Base-by-base conservation (phyloP, 352 stramenopile species). In the Blastocystis sp. region DNA sequence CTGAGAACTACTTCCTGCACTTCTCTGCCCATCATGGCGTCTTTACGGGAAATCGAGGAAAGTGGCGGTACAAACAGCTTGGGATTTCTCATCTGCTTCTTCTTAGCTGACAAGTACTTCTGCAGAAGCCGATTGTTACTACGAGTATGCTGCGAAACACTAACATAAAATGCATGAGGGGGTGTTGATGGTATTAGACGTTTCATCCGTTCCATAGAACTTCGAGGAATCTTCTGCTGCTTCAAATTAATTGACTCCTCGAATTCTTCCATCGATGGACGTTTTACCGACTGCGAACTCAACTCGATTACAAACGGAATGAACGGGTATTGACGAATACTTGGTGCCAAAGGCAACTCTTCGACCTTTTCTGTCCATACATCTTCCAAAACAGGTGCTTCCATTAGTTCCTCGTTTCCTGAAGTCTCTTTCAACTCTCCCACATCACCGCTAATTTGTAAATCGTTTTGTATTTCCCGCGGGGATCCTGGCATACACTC, bases 121-220 rank as follows among this genome's bases (percentile, higher is more conserved):
- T 85, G 73, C 16, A 85, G 53, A 16, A 65, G 47, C 9, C 73
- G 73, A 20, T 66, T 62, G 56, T 85, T 85, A 43, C 53, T 85
- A 16, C 73, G 53, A 50, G 55, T 53, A 3, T 66, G 26, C 73
- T 85, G 73, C n/a, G 73, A 53, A 24, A 43, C 73, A 13, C 53
- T 66, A 8, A 34, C 24, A 65, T 68, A 85, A 37, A 53, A 85
- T 8, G 73, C n/a, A 45, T 66, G 53, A 20, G 73, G 73, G 16
- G 4, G 9, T 11, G 34, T 66, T 30, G 73, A 43, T 7, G 73
- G 73, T 43, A 55, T 24, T 20, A 45, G 13, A 3, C 26, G 73
- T n/a, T n/a, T 13, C 50, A 85, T 9, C 24, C 73, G 54, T 3
- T 53, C 43, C 20, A 45, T 37, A 47, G 37, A 18, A 3, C 43